These are phyloP conservation scores for Botrytis pseudocinerea DNA, from an alignment of 2,329 filamentous ascomycete genomes.

Conservation along the genomic window DNA sequence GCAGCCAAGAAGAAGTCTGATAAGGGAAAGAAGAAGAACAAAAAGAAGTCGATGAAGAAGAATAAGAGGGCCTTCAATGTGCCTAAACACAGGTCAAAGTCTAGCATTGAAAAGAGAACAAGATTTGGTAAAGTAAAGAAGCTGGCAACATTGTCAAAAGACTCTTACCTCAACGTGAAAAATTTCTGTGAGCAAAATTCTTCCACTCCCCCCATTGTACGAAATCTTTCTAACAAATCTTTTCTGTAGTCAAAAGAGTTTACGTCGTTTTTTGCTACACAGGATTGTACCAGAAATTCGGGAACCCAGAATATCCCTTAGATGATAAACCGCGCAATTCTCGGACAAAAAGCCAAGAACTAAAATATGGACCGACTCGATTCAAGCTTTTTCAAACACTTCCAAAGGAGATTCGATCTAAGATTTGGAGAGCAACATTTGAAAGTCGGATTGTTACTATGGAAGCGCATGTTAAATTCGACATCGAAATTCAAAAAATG, in stretches of 20 bases:
- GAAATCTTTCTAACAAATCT: not conserved
- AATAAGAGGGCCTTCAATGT: not conserved
- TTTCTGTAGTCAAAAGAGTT: not conserved
- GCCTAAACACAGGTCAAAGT: not conserved
- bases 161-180: not conserved
- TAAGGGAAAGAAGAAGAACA: not conserved
- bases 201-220: not conserved
- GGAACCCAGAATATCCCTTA: not conserved
- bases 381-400: not conserved
- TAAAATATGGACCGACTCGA: not conserved
- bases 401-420: not conserved
- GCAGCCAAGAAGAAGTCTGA: not conserved
- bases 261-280: not conserved
- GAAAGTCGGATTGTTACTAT: not conserved
- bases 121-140: not conserved
- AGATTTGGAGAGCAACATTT: not conserved
- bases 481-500: not conserved
- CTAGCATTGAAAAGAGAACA: not conserved
- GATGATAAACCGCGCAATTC: not conserved
- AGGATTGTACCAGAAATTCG: not conserved
- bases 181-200: not conserved
- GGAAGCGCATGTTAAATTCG: not conserved
- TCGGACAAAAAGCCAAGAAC: not conserved
- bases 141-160: not conserved
- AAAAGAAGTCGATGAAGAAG: not conserved